phyloP scores from a whole-genome alignment of 257 asterid genomes.

The Anisodus acutangulus region DNA sequence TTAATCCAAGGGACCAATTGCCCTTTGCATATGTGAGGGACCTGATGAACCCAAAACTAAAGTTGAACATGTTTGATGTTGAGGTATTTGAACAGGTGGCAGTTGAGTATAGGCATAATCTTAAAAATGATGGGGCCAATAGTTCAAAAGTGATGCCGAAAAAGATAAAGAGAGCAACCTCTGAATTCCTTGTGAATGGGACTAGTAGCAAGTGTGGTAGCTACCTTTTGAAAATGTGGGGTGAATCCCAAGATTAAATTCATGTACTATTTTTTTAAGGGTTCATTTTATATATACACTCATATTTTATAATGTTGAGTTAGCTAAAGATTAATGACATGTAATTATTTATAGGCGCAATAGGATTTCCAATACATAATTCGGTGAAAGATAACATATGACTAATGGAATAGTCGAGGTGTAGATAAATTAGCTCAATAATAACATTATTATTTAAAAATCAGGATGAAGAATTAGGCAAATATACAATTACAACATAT shows the following conservation, averaged over 20 bases:
- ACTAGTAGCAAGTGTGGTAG: constrained; percentile 58
- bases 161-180: constrained; percentile 48
- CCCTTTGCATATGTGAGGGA: constrained; percentile 92
- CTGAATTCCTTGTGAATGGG: constrained; percentile 46
- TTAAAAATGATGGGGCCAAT: constrained; percentile 48
- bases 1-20: constrained; percentile 89
- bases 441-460: too few species aligned
- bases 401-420: too few species aligned
- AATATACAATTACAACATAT: too few species aligned
- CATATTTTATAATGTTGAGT: not conserved
- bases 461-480: too few species aligned
- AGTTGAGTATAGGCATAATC: constrained; percentile 84
- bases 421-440: too few species aligned
- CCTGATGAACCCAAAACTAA: constrained; percentile 59
- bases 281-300: not conserved
- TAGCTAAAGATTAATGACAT: too few species aligned
- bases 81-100: constrained; percentile 89
- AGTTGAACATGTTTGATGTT: constrained; percentile 80
- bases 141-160: constrained; percentile 38
- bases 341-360: too few species aligned
- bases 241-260: constrained; percentile 65
- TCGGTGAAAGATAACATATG: too few species aligned
- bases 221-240: constrained; percentile 80
- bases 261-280: not conserved
- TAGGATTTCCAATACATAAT: too few species aligned